Evolutionary conservation across 495 filamentous ascomycete genomes (phyloP), one percentile per base, ranked within the genome.

Genomic region (Daldinia decipiens): DNA sequence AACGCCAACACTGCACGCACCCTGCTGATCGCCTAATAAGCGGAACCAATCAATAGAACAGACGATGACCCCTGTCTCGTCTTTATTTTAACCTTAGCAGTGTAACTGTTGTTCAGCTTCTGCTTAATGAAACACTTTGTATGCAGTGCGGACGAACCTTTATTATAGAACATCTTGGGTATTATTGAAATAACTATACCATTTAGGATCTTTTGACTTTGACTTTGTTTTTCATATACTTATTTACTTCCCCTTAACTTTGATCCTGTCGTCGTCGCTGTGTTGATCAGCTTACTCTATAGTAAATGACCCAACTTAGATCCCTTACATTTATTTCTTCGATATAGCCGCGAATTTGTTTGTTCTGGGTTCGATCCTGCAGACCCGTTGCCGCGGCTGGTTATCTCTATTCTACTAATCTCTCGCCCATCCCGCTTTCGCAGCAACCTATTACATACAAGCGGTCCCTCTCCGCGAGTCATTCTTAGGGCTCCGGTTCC

Each of bases 1-100:
- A 65, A 72, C 65, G 60, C 64, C 70, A 72, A 62, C 70, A 24
- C 60, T 24, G 64, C 69, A 67, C 59, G 31, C 57, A 52, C 45
- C 59, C 69, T 47, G 57, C 40, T 56, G 59, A 67, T 67, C 63
- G 34, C 34, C 55, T 24, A 5, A 34, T 13, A 19, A 43, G 47
- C 45, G 24, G 52, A 8, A 57, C 69, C 63, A 72, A 63, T 68
- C 53, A 67, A 52, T 32, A 17, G 26, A 50, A 12, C 13, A 4
- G 47, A 52, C 21, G 19, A n/a, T 26, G 54, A 71, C 66, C 62
- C 62, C 38, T 71, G 65, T 62, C 58, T 72, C 56, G 70, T 68
- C 61, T 65, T 64, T 64, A 64, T 60, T 65, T 61, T 60, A 43
- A 70, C 61, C 67, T 60, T 60, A 6, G 1, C 27, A 15, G 15